Evolutionary conservation across 2,329 filamentous ascomycete genomes (phyloP).

Genomic region (Microcyclosporella mali): DNA sequence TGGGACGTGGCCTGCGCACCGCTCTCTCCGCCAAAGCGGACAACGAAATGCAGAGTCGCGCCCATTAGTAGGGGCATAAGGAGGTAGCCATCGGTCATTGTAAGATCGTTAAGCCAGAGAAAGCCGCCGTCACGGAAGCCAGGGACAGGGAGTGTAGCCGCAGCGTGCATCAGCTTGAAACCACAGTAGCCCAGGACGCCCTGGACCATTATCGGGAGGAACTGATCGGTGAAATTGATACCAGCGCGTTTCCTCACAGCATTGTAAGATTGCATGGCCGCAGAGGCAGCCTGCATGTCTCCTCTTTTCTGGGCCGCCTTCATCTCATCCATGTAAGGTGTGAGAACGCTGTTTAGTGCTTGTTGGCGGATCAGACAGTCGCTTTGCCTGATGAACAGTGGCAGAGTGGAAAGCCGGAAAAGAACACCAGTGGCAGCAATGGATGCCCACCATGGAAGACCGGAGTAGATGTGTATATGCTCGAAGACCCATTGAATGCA

Average conservation of each 20-base stretch:
- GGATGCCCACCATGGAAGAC: conserved; percentile 75
- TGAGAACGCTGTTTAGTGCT: conserved; percentile 53
- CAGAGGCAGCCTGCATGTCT: conserved; percentile 45
- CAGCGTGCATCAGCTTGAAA: conserved; percentile 69
- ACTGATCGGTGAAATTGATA: conserved; percentile 45
- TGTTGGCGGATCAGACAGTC: conserved; percentile 59
- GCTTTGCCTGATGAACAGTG: conserved; percentile 56
- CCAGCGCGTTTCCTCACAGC: conserved; percentile 51
- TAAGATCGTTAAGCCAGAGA: conserved; percentile 75
- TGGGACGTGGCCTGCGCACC: conserved; percentile 29
- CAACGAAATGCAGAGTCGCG: conserved; percentile 25
- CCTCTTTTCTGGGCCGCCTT: conserved; percentile 37
- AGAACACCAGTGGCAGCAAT: conserved; percentile 60
- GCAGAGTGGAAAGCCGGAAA: conserved; percentile 60
- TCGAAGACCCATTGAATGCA: conserved; percentile 72
- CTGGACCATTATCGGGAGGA: conserved; percentile 54
- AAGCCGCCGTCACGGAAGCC: conserved; percentile 64
- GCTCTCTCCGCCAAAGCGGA: conserved; percentile 46
- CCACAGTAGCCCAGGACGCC: conserved; percentile 71
- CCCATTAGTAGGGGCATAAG: conserved; percentile 55
- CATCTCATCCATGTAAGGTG: conserved; percentile 53
- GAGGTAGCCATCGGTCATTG: conserved; percentile 68
- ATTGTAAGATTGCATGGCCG: too few species aligned
- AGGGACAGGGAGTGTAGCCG: conserved; percentile 74
- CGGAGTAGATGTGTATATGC: conserved; percentile 69